Base-by-base conservation (phyloP, 106 monocot species). In the Triglochin maritima region DNA sequence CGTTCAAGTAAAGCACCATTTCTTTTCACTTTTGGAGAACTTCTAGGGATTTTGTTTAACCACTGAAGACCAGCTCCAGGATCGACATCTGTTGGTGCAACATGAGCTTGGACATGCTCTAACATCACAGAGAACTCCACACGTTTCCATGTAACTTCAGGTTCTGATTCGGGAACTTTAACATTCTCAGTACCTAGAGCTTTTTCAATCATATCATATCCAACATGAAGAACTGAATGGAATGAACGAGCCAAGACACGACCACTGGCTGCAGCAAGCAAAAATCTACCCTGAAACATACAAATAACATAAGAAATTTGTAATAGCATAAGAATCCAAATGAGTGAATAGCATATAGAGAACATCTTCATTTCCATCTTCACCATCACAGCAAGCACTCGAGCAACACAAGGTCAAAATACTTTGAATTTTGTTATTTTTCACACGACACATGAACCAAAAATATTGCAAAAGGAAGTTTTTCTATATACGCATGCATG, bases 21-120 rank as follows among this genome's bases (percentile, higher is more conserved):
- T 6, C 98, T 79, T 63, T 98, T 98, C 78, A 92, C 79, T 82
- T 88, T 81, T 60, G 87, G 85, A 72, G 90, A 88, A 63, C 73
- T 88, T 63, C 84, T 82, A 56, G 77, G 79, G 70, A 98, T 98
- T 78, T 92, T 88, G 44, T 91, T 91, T 56, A 98, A 67, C 98
- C 98, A 98, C 67, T 98, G 98, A 64, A 98, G 82, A 43, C 98
- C 92, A 79, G 98, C 98, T 76, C 98, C 98, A 56, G 98, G 98
- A 77, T 98, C 98, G 68, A 98, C 88, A 84, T 98, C 98, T 56
- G 98, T 98, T 58, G 98, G 98, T 71, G 98, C 98, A 46, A 98
- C 98, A 81, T 98, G 98, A 70, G 98, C 90, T 76, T 98, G 98
- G 68, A 92, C 98, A 53, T 92, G 88, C 66, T 98, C 84, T 44